Conservation (phyloP, 306 rosid genomes). For the Morella rubra region DNA sequence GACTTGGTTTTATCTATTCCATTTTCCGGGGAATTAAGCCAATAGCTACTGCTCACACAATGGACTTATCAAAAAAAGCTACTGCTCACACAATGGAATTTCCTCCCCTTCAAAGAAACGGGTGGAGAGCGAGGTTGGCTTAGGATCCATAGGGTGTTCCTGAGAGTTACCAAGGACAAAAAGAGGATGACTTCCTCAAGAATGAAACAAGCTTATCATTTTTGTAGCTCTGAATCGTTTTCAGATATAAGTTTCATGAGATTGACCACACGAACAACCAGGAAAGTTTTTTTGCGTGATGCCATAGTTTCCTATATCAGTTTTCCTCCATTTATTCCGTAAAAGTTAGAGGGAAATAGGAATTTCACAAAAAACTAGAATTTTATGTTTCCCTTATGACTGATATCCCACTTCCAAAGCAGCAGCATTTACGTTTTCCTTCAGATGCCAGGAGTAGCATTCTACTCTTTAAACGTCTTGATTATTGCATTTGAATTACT, state of each 20-base stretch:
- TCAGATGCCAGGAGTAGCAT: background rate
- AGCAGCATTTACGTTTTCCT: background rate
- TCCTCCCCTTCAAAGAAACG: background rate
- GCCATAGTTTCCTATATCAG: background rate
- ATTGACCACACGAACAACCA: background rate
- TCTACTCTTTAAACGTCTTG: background rate
- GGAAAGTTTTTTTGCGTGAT: background rate
- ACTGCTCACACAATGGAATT: background rate
- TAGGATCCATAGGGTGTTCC: background rate
- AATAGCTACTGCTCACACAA: background rate
- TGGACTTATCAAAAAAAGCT: background rate
- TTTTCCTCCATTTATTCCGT: background rate
- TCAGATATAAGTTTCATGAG: background rate
- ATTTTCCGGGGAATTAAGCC: background rate
- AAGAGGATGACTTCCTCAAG: background rate
- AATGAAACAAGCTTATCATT: background rate
- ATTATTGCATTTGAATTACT: background rate
- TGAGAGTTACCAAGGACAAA: background rate
- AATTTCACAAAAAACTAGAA: background rate
- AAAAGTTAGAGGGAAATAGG: background rate
- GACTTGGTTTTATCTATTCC: background rate
- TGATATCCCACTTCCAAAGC: constrained; percentile 5
- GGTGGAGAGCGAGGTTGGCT: background rate
- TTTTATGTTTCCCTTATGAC: background rate
- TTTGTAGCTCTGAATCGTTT: background rate